Evolutionary conservation across 345 rosid species (phyloP).

Genomic region (Orychophragmus violaceus): DNA sequence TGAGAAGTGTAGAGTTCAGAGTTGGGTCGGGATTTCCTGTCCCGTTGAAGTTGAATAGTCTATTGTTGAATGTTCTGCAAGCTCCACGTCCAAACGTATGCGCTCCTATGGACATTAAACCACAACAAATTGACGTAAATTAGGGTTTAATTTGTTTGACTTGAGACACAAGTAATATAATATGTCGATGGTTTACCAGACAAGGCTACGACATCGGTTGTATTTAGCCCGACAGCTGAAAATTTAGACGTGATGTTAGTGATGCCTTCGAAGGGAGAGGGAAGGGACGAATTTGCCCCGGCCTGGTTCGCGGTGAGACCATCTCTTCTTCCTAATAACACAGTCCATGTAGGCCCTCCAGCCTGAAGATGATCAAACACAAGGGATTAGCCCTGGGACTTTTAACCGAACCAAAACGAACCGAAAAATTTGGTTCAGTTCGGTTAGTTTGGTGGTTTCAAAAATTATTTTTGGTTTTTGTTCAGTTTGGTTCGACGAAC

Average conservation of each 20-base stretch:
- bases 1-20: slow-evolving; percentile 38
- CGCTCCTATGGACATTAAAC: slow-evolving; percentile 36
- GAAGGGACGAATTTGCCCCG: slow-evolving; percentile 20
- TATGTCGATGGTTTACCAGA: slow-evolving; percentile 17
- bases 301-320: slow-evolving; percentile 22
- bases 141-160: background rate
- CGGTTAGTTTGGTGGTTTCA: too few species aligned
- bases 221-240: slow-evolving; percentile 24
- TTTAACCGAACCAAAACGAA: too few species aligned
- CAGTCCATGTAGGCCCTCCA: slow-evolving; percentile 34
- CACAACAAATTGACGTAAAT: background rate
- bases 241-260: slow-evolving; percentile 24
- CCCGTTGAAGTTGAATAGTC: slow-evolving; percentile 45
- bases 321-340: slow-evolving; percentile 34
- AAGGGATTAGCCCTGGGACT: too few species aligned
- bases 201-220: slow-evolving; percentile 25
- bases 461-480: too few species aligned
- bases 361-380: slow-evolving; percentile 20
- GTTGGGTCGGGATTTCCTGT: slow-evolving; percentile 46
- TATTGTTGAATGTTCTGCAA: slow-evolving; percentile 29
- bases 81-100: slow-evolving; percentile 63
- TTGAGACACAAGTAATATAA: background rate
- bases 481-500: too few species aligned
- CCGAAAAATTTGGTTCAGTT: too few species aligned
- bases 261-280: slow-evolving; percentile 28